Evolutionary conservation across 2,329 filamentous ascomycete genomes (phyloP), one percentile per base, ranked within the genome.

Genomic region (Penicillium sp.): DNA sequence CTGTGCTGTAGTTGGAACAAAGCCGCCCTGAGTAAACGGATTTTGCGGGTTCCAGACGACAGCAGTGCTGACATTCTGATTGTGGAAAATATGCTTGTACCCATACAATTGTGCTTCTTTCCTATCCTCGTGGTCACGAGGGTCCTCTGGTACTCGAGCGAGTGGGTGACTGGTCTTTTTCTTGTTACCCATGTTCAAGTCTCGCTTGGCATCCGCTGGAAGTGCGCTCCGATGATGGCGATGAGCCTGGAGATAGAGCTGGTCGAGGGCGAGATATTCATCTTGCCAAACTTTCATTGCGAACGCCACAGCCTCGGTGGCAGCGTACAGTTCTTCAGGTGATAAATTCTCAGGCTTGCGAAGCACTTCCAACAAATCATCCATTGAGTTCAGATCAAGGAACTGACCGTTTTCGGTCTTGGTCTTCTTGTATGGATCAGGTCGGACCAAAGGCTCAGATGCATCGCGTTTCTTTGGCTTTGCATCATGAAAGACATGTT

Each of bases 71-170:
- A 70, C 66, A 48, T 74, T 72, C 33, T 64, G 58, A 33, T 70
- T 67, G 59, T 80, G 80, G 0, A 79, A 67, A 55, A 82, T 81
- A 63, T 81, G 81, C 31, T 74, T 76, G 65, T 85, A 85, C 50
- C 81, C 80, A 62, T 85, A 86, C 0, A 86, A 69, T 52, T 79
- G 78, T 1, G 83, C 78, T 69, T 85, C 83, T 58, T 84, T 84
- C 67, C 79, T 79, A 58, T 83, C 82, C 61, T 84, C 82, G 54
- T 76, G 84, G 2, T 81, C 59, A 33, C 39, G 48, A 10, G 53
- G 45, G 41, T 56, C 44, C 39, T 62, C 59, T 13, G 58, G 53
- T 16, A 62, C 48, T 8, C 41, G 51, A 9, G 59, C 60, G 26
- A 64, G 45, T 7, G 60, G 61, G 15, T 53, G 47, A 12, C 54